These are phyloP conservation scores for Metarhizium robertsii DNA, from an alignment of 2,329 filamentous ascomycete species.

Conservation along the genomic window DNA sequence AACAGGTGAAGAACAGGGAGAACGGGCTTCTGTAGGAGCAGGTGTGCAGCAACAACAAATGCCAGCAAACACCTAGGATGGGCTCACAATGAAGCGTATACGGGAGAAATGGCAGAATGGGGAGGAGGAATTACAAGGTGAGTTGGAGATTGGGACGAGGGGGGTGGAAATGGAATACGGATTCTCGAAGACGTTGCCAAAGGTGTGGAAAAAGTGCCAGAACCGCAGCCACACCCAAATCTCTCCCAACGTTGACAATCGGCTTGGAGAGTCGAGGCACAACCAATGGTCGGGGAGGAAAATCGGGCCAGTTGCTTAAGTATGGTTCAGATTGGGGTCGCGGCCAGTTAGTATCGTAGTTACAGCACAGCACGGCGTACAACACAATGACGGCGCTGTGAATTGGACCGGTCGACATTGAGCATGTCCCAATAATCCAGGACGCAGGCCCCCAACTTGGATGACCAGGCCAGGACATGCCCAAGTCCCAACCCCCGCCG, in stretches of 20 bases:
- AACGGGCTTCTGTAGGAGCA: slow-evolving; percentile 4
- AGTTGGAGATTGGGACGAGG: slow-evolving; percentile 1
- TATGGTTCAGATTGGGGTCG: too few relatives aligned
- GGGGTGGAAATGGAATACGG: neutral
- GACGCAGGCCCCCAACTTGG: neutral
- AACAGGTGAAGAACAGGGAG: neutral
- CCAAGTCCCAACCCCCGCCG: neutral
- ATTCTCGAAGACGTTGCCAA: neutral
- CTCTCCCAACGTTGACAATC: slow-evolving; percentile 1
- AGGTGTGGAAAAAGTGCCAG: slow-evolving; percentile 2
- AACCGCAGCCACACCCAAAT: slow-evolving; percentile 1
- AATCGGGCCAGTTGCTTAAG: neutral
- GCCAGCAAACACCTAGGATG: slow-evolving; percentile 5
- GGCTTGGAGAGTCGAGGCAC: neutral
- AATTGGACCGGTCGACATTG: too few relatives aligned
- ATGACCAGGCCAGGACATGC: neutral
- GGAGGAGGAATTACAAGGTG: slow-evolving; percentile 2
- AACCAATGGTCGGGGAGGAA: neutral
- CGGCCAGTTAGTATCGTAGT: neutral
- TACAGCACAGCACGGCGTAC: neutral
- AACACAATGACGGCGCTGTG: too few relatives aligned
- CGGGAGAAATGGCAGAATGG: neutral
- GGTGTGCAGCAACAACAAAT: slow-evolving; percentile 5
- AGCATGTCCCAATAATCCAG: too few relatives aligned
- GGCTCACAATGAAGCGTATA: slow-evolving; percentile 4